These are phyloP conservation scores for Hyaloscypha finlandica DNA, from an alignment of 495 filamentous ascomycete species.

Conservation along the genomic window DNA sequence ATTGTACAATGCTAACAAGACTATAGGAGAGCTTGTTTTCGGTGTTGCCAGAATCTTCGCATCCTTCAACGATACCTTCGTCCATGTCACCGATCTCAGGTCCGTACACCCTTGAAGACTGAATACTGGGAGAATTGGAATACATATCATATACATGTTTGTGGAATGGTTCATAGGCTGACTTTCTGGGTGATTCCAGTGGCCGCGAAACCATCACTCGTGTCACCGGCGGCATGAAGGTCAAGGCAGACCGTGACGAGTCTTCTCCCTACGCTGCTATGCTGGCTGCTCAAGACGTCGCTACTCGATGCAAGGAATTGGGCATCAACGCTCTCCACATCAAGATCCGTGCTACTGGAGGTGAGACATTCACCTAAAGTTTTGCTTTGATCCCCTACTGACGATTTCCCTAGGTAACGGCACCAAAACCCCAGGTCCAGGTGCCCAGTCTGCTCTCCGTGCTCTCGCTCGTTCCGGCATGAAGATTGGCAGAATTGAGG, in stretches of 20 bases:
- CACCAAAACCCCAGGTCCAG: constrained; percentile 98
- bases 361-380: constrained; percentile 48
- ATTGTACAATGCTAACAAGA: not conserved
- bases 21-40: constrained; percentile 62
- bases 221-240: constrained; percentile 99
- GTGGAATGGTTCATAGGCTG: constrained; percentile 47
- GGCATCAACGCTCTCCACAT: constrained; percentile 99
- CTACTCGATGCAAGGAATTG: constrained; percentile 96
- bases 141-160: constrained; percentile 16
- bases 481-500: constrained; percentile 99
- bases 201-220: constrained; percentile 99
- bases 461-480: constrained; percentile 97
- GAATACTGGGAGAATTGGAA: constrained; percentile 27
- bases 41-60: constrained; percentile 99
- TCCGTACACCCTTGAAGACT: constrained; percentile 53
- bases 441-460: constrained; percentile 98
- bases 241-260: constrained; percentile 99
- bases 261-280: constrained; percentile 99
- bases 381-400: constrained; percentile 9
- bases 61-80: constrained; percentile 98
- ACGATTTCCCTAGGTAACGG: constrained; percentile 70
- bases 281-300: constrained; percentile 97
- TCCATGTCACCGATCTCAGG: constrained; percentile 99
- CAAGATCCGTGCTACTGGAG: constrained; percentile 99
- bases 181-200: constrained; percentile 70